Evolutionary conservation across 2,329 filamentous ascomycete genomes (phyloP).

Genomic region (Penicillium vulpinum): DNA sequence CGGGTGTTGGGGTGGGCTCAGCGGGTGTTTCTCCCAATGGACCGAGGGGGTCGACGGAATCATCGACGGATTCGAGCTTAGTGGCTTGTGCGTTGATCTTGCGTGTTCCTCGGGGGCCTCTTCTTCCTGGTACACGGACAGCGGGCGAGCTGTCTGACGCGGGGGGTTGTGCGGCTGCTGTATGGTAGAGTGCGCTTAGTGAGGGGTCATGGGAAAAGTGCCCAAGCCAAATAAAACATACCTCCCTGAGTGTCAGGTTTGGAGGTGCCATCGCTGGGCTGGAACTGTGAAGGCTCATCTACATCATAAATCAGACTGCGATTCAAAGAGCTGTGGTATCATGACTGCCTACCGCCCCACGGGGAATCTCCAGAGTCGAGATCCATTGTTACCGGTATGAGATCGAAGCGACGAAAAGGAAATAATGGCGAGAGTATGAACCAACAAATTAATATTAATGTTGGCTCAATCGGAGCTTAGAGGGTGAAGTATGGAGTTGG

Average conservation of each 20-base stretch:
- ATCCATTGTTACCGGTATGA: conserved; percentile 35
- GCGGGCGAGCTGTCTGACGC: conserved; percentile 43
- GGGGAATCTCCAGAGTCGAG: conserved; percentile 49
- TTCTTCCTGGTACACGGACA: conserved; percentile 50
- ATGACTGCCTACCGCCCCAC: conserved; percentile 48
- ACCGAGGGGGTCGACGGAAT: conserved; percentile 62
- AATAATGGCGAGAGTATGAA: neutral
- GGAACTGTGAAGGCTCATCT: conserved; percentile 51
- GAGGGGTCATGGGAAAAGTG: conserved; percentile 16
- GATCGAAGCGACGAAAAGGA: neutral
- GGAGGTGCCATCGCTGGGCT: conserved; percentile 24
- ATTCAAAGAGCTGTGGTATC: conserved; percentile 24
- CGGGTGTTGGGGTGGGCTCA: conserved; percentile 37
- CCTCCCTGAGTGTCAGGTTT: conserved; percentile 35
- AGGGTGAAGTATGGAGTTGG: conserved; percentile 6
- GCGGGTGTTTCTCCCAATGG: conserved; percentile 54
- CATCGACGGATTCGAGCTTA: conserved; percentile 63
- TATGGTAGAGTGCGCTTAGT: conserved; percentile 22
- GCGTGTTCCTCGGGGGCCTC: conserved; percentile 55
- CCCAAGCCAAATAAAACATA: conserved; percentile 21
- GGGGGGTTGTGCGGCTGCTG: conserved; percentile 33
- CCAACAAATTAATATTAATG: conserved; percentile 2
- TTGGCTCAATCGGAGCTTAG: conserved; percentile 10
- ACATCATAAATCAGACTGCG: conserved; percentile 26
- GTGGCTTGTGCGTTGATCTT: conserved; percentile 62